These are phyloP conservation scores for Elaphomyces granulatus DNA, from an alignment of 495 filamentous ascomycete genomes.

Conservation along the genomic window DNA sequence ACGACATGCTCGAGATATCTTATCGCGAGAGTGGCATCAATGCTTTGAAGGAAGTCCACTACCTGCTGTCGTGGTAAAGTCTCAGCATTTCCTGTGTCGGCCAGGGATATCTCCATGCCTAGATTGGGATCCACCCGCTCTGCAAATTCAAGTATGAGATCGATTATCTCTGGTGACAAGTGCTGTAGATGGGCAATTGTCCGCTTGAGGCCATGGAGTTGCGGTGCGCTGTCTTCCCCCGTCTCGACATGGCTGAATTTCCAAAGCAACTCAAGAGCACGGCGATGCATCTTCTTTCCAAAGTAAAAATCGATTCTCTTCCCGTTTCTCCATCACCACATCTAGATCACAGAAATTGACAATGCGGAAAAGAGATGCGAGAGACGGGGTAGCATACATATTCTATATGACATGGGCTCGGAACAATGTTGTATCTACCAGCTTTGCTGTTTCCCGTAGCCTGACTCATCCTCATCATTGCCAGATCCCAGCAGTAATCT, in stretches of 20 bases:
- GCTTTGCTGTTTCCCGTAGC: slow-evolving; percentile 56
- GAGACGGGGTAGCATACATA: slow-evolving; percentile 73
- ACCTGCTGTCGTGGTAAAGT: slow-evolving; percentile 66
- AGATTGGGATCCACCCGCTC: slow-evolving; percentile 52
- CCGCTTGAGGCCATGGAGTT: slow-evolving; percentile 65
- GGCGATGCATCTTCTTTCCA: slow-evolving; percentile 82
- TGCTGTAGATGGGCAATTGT: slow-evolving; percentile 85
- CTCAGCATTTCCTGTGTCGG: slow-evolving; percentile 91
- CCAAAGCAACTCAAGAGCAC: slow-evolving; percentile 68
- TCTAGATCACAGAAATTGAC: slow-evolving; percentile 95
- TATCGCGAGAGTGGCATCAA: slow-evolving; percentile 57
- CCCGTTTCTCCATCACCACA: slow-evolving; percentile 82
- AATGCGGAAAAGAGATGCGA: slow-evolving; percentile 86
- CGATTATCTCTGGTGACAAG: slow-evolving; percentile 73
- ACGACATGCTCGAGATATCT: slow-evolving; percentile 88
- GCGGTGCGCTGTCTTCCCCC: slow-evolving; percentile 39
- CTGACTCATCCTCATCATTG: slow-evolving; percentile 35
- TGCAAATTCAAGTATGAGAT: slow-evolving; percentile 80
- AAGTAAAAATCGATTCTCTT: slow-evolving; percentile 95
- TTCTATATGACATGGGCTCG: no score
- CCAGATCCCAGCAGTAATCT: slow-evolving; percentile 30
- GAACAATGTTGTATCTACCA: slow-evolving; percentile 91
- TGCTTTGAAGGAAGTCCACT: slow-evolving; percentile 51
- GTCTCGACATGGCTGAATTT: slow-evolving; percentile 67
- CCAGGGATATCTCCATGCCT: slow-evolving; percentile 91